Evolutionary conservation across 192 early-diverging fungal genomes (phyloP), one percentile per base, ranked within the genome.

Genomic region (Umbelopsis sp.): DNA sequence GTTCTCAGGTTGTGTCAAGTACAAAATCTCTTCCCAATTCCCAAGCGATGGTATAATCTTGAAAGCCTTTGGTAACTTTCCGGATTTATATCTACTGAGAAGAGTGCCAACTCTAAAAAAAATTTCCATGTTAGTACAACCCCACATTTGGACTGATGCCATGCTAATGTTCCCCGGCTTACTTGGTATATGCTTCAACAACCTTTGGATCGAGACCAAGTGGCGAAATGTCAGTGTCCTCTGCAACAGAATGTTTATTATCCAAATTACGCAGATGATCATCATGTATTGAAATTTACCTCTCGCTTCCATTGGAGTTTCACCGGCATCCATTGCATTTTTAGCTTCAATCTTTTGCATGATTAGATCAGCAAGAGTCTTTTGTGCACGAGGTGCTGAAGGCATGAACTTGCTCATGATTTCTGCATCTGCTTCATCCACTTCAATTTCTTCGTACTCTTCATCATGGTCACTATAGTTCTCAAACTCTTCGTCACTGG

Each of bases 21-120:
- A 95, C 69, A 99, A 77, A 44, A 99, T 88, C 75, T 99, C 94
- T 78, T 99, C 96, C 97, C 97, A 99, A 85, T 99, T 93, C 46
- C 87, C 82, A 48, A 99, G 86, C 6, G 93, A 91, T 6, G 97
- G 96, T 50, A 98, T 94, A 68, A 99, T 97, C 84, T 99, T 99
- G 90, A 99, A 99, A 18, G 95, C 92, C 81, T 99, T 98, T 64
- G 98, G 98, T 49, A 98, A 86, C 74, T 90, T 90, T 27, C 97
- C 97, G 18, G 94, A 96, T 69, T 93, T 93, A 89, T 99, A 98
- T 22, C 98, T 88, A 51, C 86, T 89, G 67, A 98, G 78, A 51
- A 98, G 81, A 64, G 90, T 75, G 2, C 96, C 98, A 45, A 99
- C 95, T 79, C 83, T 87, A 64, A 20, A 20, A 47, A 47, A 21